Base-by-base conservation (phyloP, 805 yeast genomes). In the Metschnikowia arizonensis region DNA sequence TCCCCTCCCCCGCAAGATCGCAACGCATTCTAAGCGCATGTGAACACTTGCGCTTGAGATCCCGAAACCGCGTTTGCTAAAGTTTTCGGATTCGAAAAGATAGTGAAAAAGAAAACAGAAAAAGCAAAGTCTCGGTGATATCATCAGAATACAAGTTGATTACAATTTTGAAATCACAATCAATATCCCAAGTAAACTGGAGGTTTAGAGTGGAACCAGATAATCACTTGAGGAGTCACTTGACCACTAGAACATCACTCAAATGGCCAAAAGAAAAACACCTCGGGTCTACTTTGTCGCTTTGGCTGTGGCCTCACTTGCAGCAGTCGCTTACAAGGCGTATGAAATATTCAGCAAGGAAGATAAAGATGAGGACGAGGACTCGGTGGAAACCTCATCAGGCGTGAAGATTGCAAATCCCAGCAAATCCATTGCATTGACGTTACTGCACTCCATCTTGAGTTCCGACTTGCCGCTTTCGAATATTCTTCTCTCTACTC, bases 391-490 rank as follows among this genome's bases (percentile, higher is more conserved):
- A 31, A 40, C 47, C 36, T 23, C 18, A n/a, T 15, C 37, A 6
- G 43, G 28, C 12, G 9, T 19, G 14, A 18, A 25, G 26, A 21
- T 23, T 21, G 15, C 46, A 31, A 66, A 64, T 48, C 55, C 62
- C 23, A 58, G 57, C 44, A 67, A 68, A 49, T 57, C 65, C 17
- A 66, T 71, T 28, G 74, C 72, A 5, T 59, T 71, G 50, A 71
- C 76, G 7, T 62, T 71, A 35, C 68, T 72, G 37, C 69, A 69
- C 42, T 64, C 72, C 24, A 66, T 71, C n/a, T 55, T 71, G 47
- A 62, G 58, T 43, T 59, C 66, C 38, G 54, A 60, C 39, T 54
- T 69, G 23, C 75, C 74, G 2, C 59, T 71, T 42, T 56, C 64
- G 45, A 73, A 70, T 17, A 69, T 70, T 14, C 56, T 71, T 36